Evolutionary conservation across 2,329 filamentous ascomycete genomes (phyloP).

Genomic region (Didymosphaeria variabile): DNA sequence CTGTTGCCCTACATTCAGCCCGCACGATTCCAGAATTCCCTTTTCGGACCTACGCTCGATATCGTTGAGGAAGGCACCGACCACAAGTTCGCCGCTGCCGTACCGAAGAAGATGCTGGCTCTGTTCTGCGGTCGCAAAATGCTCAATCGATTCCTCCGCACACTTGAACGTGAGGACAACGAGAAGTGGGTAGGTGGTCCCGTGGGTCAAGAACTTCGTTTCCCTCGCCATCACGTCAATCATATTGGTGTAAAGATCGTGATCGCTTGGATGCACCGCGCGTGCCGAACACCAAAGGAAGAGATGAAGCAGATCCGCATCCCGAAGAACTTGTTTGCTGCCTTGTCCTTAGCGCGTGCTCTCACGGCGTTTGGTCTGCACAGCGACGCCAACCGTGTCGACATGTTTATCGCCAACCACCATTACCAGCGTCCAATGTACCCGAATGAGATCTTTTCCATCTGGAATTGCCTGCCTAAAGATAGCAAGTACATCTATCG

Average conservation of each 20-base stretch:
- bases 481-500: slow-evolving; percentile 31
- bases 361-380: slow-evolving; percentile 29
- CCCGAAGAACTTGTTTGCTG: slow-evolving; percentile 29
- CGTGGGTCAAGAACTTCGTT: slow-evolving; percentile 19
- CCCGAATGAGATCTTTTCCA: slow-evolving; percentile 24
- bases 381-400: slow-evolving; percentile 30
- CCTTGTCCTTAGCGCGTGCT: slow-evolving; percentile 32
- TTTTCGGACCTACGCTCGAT: slow-evolving; percentile 7
- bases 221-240: slow-evolving; percentile 24
- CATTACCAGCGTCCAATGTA: slow-evolving; percentile 28
- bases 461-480: slow-evolving; percentile 33
- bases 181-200: slow-evolving; percentile 15
- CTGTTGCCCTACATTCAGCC: slow-evolving; percentile 9
- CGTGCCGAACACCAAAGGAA: slow-evolving; percentile 23
- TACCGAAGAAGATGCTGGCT: slow-evolving; percentile 20
- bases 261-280: slow-evolving; percentile 35
- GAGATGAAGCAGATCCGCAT: slow-evolving; percentile 26
- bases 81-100: not conserved
- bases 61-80: slow-evolving; percentile 14
- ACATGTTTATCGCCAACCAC: slow-evolving; percentile 22
- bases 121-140: slow-evolving; percentile 17
- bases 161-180: slow-evolving; percentile 23
- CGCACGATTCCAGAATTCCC: slow-evolving; percentile 5
- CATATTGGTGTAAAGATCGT: slow-evolving; percentile 26
- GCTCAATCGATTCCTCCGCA: slow-evolving; percentile 16